Evolutionary conservation across 192 early-diverging fungal genomes (phyloP), one percentile per base, ranked within the genome.

Genomic region (Oehlia diaphana): DNA sequence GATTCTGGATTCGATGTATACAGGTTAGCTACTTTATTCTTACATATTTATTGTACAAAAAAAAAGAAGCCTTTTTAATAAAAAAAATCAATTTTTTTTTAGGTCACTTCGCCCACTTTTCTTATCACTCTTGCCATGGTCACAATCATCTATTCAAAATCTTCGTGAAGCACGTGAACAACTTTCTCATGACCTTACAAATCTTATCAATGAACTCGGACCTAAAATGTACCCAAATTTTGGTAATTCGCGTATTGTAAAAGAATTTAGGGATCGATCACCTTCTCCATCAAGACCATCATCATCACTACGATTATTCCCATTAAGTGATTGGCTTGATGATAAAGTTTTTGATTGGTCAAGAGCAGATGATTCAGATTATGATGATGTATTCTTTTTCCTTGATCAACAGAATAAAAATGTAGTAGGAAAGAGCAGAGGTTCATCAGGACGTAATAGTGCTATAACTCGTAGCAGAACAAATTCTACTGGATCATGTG

Each of bases 101-200:
- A 91, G 89, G 70, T 95, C 96, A 9, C 86, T 99, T 62, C 90
- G 91, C 5, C 96, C 97, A 9, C 87, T 97, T 47, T 95, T 94
- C 74, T 81, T 99, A 65, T 90, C 94, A 9, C 74, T 93, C 37
- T 78, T 90, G 1, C 84, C 91, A 81, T 84, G 84, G 76, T 75
- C 80, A 82, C 76, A 89, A 83, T 49, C 81, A 81, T 79, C 87
- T 78, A 87, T 91, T 63, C 90, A 84, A 75, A 90, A 88, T 68
- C 87, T 99, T 47, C 89, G 92, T n/a, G 83, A 83, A 35, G 88
- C 88, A 42, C 90, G 97, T 42, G 85, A 91, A 50, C 87, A 94
- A 65, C 88, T 99, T 2, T 90, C 93, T 9, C 85, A 87, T 71
- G 89, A 93, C 61, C 91, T 99, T 70, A 95, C 92, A 10, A 88